These are phyloP conservation scores for Tremella yokohamensis DNA, from an alignment of 768 basidiomycete genomes.

Conservation along the genomic window DNA sequence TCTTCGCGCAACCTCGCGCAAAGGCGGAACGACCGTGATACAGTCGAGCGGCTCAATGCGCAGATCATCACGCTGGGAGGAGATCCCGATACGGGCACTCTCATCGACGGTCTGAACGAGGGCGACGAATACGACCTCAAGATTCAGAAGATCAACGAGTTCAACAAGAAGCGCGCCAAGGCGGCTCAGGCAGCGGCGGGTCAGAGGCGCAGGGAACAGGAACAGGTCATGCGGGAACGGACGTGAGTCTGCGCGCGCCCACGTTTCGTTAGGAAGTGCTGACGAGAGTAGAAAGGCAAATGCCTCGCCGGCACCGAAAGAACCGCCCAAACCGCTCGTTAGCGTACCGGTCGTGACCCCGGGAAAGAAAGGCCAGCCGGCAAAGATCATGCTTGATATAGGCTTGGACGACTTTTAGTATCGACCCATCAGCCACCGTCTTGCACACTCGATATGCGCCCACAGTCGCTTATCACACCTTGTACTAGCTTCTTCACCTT, in stretches of 20 bases:
- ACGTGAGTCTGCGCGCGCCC: slow-evolving; percentile 34
- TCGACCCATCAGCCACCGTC: too few species aligned
- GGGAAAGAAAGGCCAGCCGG: background rate
- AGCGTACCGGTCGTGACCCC: background rate
- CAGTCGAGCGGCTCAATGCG: slow-evolving; percentile 62
- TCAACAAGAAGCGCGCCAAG: slow-evolving; percentile 77
- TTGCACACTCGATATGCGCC: too few species aligned
- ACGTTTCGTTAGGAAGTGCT: background rate
- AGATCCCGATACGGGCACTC: slow-evolving; percentile 34
- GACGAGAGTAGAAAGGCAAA: slow-evolving; percentile 1
- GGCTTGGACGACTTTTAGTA: slow-evolving; percentile 1
- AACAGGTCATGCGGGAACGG: slow-evolving; percentile 65
- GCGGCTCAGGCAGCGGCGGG: slow-evolving; percentile 55
- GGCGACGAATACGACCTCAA: slow-evolving; percentile 53
- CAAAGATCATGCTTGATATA: background rate
- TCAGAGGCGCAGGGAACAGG: slow-evolving; percentile 70
- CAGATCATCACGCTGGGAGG: slow-evolving; percentile 61
- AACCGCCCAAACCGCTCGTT: slow-evolving; percentile 1
- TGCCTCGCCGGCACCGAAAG: slow-evolving; percentile 4
- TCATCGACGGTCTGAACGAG: slow-evolving; percentile 18
- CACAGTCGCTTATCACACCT: too few species aligned
- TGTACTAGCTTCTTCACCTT: too few species aligned
- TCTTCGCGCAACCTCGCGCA: slow-evolving; percentile 71
- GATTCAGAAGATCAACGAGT: slow-evolving; percentile 78
- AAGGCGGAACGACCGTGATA: slow-evolving; percentile 66